These are phyloP conservation scores for Trichosanthes truncata DNA, from an alignment of 306 rosid species.

Conservation along the genomic window DNA sequence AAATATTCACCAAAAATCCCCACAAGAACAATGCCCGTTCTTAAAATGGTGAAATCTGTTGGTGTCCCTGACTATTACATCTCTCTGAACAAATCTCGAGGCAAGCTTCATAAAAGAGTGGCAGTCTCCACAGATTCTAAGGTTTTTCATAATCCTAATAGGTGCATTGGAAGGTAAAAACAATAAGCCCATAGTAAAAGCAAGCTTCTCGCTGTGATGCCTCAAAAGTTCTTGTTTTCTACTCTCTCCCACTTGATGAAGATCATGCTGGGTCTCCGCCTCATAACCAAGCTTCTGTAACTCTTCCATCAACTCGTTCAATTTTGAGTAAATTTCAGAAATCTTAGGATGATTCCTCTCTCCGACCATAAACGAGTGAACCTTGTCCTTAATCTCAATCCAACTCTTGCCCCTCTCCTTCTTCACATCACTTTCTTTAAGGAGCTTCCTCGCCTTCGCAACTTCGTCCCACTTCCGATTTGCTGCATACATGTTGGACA, in stretches of 20 bases:
- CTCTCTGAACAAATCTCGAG: conserved; percentile 36
- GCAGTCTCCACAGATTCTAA: conserved; percentile 89
- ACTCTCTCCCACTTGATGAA: conserved; percentile 61
- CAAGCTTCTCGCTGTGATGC: conserved; percentile 87
- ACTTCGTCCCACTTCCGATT: conserved; percentile 71
- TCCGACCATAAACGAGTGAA: conserved; percentile 72
- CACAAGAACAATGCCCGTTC: conserved; percentile 53
- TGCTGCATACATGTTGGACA: conserved; percentile 69
- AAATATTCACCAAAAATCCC: conserved; percentile 61
- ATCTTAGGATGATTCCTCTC: conserved; percentile 59
- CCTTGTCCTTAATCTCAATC: conserved; percentile 64
- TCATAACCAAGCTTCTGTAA: conserved; percentile 47
- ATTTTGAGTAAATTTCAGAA: conserved; percentile 34
- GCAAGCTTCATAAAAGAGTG: conserved; percentile 69
- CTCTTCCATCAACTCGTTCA: conserved; percentile 51
- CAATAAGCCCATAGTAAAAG: conserved; percentile 60
- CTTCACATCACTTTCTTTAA: conserved; percentile 53
- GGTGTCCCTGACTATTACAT: conserved; percentile 71
- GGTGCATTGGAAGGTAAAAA: conserved; percentile 53
- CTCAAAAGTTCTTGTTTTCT: conserved; percentile 53
- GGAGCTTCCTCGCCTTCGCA: conserved; percentile 57
- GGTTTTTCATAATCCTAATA: conserved; percentile 82
- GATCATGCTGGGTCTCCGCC: conserved; percentile 49
- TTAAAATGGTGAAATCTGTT: conserved; percentile 68
- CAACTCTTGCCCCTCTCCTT: conserved; percentile 79